These are phyloP conservation scores for Metarhizium rileyi DNA, from an alignment of 2,329 filamentous ascomycete genomes.

Conservation along the genomic window DNA sequence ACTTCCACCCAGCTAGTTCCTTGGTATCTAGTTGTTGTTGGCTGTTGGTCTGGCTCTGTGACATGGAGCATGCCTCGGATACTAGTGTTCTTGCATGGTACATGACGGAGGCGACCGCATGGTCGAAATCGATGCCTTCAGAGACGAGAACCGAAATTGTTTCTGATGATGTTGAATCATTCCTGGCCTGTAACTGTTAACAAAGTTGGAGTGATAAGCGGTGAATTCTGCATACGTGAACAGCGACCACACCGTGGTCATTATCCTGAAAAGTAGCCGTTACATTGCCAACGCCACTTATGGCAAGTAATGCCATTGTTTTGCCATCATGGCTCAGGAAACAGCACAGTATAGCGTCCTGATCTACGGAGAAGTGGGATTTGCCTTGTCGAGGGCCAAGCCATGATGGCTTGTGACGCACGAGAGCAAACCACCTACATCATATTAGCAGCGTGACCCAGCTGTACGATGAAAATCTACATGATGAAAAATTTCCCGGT, in stretches of 20 bases:
- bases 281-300: conserved; percentile 65
- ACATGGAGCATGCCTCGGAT: conserved; percentile 29
- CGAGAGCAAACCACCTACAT: conserved; percentile 67
- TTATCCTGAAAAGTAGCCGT: conserved; percentile 60
- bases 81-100: conserved; percentile 66
- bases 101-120: conserved; percentile 69
- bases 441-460: background rate
- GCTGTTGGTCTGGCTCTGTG: conserved; percentile 35
- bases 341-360: conserved; percentile 68
- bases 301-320: conserved; percentile 66
- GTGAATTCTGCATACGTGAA: conserved; percentile 43
- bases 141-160: conserved; percentile 58
- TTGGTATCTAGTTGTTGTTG: conserved; percentile 35
- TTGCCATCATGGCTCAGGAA: conserved; percentile 65
- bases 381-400: conserved; percentile 79
- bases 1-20: conserved; percentile 57
- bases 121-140: conserved; percentile 62
- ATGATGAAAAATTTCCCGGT: background rate
- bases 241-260: conserved; percentile 52
- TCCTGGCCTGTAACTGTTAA: conserved; percentile 39
- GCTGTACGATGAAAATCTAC: background rate
- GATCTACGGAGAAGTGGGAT: conserved; percentile 55
- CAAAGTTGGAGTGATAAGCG: conserved; percentile 6
- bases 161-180: conserved; percentile 51
- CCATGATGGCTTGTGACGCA: conserved; percentile 76